Conservation (phyloP, 108 stramenopile genomes). For the Nannochloropsis gaditana region DNA sequence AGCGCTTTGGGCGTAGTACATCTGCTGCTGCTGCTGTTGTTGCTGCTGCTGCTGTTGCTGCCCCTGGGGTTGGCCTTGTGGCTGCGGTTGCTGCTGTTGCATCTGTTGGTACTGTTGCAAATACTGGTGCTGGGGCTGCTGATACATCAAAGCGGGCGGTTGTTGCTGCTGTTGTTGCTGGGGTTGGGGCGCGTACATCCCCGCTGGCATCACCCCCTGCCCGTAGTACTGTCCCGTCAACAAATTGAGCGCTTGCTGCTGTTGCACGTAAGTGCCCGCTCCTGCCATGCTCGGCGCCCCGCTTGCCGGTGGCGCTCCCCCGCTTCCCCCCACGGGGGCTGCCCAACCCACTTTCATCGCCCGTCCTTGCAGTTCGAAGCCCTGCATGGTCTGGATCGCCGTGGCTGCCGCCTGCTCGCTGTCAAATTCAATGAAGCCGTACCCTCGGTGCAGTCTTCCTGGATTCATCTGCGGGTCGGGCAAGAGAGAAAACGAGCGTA, state of each 20-base stretch:
- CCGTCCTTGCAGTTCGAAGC: constrained; percentile 37
- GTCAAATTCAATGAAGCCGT: constrained; percentile 40
- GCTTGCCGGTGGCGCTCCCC: background rate
- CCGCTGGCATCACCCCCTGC: background rate
- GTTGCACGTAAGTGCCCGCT: background rate
- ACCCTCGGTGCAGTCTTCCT: constrained; percentile 33
- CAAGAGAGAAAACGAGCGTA: background rate
- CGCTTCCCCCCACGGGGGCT: background rate
- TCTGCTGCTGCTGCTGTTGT: background rate
- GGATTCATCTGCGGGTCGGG: background rate
- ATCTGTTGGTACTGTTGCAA: background rate
- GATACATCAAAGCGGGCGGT: background rate
- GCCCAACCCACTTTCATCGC: constrained; percentile 37
- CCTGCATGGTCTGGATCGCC: constrained; percentile 28
- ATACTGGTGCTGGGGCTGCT: background rate
- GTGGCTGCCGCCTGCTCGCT: constrained; percentile 29
- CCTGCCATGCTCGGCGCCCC: background rate
- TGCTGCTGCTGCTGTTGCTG: background rate
- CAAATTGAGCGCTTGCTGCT: background rate
- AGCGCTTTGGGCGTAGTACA: background rate
- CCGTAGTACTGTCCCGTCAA: background rate
- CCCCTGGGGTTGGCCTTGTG: background rate
- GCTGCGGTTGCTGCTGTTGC: background rate
- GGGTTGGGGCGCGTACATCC: background rate
- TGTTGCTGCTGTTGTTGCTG: background rate